A percentile compares a stretch with the other conserved stretches of the same genome.
Conservation (phyloP, 768 basidiomycete genomes). For the Lentinula guzmanii region DNA sequence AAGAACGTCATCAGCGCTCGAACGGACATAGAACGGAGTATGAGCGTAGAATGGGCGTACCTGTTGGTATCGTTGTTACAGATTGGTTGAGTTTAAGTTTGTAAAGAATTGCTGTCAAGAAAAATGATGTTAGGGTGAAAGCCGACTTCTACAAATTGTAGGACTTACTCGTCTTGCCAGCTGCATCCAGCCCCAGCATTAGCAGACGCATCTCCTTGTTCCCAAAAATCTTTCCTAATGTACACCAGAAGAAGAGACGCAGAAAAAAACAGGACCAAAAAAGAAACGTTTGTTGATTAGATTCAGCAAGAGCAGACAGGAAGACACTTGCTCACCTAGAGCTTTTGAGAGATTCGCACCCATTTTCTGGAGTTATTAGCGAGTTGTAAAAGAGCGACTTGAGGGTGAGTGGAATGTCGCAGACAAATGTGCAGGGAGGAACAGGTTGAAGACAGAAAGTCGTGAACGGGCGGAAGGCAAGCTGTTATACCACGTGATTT, state of each 20-base stretch:
- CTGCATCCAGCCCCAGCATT: slow-evolving; percentile 97
- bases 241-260: slow-evolving; percentile 3
- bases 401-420: slow-evolving; percentile 20
- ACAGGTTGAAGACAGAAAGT: not conserved
- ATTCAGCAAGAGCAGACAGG: not conserved
- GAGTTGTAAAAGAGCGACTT: slow-evolving; percentile 62
- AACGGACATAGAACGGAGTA: slow-evolving; percentile 2
- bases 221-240: slow-evolving; percentile 84
- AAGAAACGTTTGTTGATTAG: not conserved
- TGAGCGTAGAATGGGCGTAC: slow-evolving; percentile 32
- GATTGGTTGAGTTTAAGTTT: slow-evolving; percentile 99
- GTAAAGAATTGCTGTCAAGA: slow-evolving; percentile 82
- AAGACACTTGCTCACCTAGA: slow-evolving; percentile 42
- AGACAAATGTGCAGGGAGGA: not conserved
- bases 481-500: not conserved
- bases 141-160: not conserved
- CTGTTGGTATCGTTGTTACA: slow-evolving; percentile 97
- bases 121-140: slow-evolving; percentile 8
- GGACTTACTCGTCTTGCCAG: slow-evolving; percentile 93
- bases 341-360: slow-evolving; percentile 87
- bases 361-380: slow-evolving; percentile 29
- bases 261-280: slow-evolving; percentile 8
- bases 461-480: not conserved
- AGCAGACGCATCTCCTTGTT: slow-evolving; percentile 98
- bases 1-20: slow-evolving; percentile 6